Base-by-base conservation (phyloP, 2,329 filamentous ascomycete genomes). In the Aspergillus tanneri region DNA sequence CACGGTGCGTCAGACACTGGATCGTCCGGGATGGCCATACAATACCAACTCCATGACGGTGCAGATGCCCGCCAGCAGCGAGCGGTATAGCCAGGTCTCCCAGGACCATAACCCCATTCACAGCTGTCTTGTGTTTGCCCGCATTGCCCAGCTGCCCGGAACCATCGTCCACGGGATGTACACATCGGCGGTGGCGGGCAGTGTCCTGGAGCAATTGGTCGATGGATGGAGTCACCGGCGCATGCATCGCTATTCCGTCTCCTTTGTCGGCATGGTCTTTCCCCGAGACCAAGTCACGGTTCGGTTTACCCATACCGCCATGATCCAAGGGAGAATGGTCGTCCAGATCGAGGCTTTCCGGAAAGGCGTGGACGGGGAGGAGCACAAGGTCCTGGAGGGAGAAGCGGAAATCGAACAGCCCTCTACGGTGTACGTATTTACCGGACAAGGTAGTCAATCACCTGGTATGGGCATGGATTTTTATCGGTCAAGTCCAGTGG, bases 391-490 rank as follows among this genome's bases (percentile, higher is more conserved):
- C 6, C 78, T 97, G 5, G 77, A 95, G 44, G 92, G 87, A 63
- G 90, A 96, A 72, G 92, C 92, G 21, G 92, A 96, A 72, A 88
- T 97, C 44, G 92, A 97, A 72, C 93, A 97, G 70, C 92, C 92
- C 9, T 88, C 91, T 22, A 93, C 91, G 1, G 85, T 91, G 6
- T 97, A 97, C 65, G 88, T 97, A 58, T 97, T 97, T 72, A 97
- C 92, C 51, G 92, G 92, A 45, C 92, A 97, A 72, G 92, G 92
- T 61, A 96, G 90, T 43, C 92, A 97, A 71, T 91, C 96, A 73
- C 91, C 96, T 71, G 92, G 92, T 54, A 97, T 97, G 92, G 92
- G 92, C 70, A 97, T 97, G 92, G 91, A 96, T 64, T 79, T 97
- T 45, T 97, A 97, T 69, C 86, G 80, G 62, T 92, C 86, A 77